Evolutionary conservation across 352 stramenopile species (phyloP), one percentile per base, ranked within the genome.

Genomic region (Globisporangium takayamanum): DNA sequence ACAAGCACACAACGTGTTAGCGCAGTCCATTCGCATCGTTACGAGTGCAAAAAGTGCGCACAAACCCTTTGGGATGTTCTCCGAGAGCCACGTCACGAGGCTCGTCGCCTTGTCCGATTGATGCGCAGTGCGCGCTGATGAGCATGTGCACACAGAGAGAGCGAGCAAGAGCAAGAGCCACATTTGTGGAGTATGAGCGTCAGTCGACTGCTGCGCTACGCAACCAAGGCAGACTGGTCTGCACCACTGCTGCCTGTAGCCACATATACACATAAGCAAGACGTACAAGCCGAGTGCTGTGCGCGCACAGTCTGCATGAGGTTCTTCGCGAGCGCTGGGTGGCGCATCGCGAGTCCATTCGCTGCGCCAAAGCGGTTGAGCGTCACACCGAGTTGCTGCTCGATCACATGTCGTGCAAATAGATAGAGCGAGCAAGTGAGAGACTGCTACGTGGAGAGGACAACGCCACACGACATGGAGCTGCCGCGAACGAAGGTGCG

Each of bases 21-120:
- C 10, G 6, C 26, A 25, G 44, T 59, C 15, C 5, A 5, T 15
- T 18, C 25, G 16, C 10, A 6, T 7, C 3, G 45, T 39, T 26
- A 26, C 16, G 25, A 54, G 33, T 14, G 18, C 20, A 26, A 50
- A 50, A 18, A 7, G 14, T 41, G 28, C 12, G 28, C 11, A 28
- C 59, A 22, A 45, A 84, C 74, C 76, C 57, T 87, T 87, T 47
- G 76, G 76, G 48, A 94, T 82, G 50, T 91, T 88, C 66, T 94
- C 81, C 47, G 80, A 80, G 20, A 94, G 66, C 84, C 84, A 94
- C 51, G 74, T 84, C 37, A 70, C 67, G 65, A 87, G 84, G 53
- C 76, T 85, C 66, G 79, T 76, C 22, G 80, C 70, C 54, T 84
- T 75, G 18, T 82, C 62, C 18, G 69, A 65, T 53, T 76, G 69